A percentile compares a stretch with the other conserved stretches of the same genome.
phyloP scores from a whole-genome alignment of 257 asterid species.

The Leonotis leonurus region DNA sequence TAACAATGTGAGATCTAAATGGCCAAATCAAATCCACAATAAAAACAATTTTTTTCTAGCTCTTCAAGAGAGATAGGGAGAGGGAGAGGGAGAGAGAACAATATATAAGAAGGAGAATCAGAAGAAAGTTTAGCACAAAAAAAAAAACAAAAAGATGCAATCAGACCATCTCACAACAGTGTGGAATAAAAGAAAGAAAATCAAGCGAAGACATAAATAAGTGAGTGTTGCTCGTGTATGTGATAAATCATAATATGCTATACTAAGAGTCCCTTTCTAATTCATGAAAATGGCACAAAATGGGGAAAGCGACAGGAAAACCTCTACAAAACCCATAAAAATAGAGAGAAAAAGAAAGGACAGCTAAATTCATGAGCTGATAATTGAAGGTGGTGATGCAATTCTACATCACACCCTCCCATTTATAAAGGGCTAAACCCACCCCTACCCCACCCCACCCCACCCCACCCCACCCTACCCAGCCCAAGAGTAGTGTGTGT shows the following conservation, averaged over 20 bases:
- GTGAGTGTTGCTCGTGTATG: too few species aligned
- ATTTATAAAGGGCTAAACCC: background rate
- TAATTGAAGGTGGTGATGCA: background rate
- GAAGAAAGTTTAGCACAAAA: background rate
- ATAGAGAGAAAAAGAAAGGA: background rate
- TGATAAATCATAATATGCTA: too few species aligned
- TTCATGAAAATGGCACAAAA: constrained; percentile 21
- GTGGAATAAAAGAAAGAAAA: background rate
- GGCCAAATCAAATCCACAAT: background rate
- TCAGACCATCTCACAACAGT: background rate
- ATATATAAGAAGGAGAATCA: background rate
- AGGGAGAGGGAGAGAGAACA: background rate
- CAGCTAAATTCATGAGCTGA: background rate
- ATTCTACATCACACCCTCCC: background rate
- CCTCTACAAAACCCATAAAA: constrained; percentile 27
- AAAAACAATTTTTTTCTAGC: background rate
- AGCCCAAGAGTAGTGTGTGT: background rate
- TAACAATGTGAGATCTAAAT: too few species aligned
- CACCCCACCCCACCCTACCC: too few species aligned
- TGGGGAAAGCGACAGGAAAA: constrained; percentile 8
- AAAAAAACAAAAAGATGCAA: background rate
- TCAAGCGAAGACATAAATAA: too few species aligned
- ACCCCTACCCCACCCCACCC: too few species aligned
- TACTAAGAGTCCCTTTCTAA: constrained; percentile 20
- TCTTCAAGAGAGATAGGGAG: background rate